Conservation (phyloP, 2,329 filamentous ascomycete genomes). For the Neocucurbitaria cava region DNA sequence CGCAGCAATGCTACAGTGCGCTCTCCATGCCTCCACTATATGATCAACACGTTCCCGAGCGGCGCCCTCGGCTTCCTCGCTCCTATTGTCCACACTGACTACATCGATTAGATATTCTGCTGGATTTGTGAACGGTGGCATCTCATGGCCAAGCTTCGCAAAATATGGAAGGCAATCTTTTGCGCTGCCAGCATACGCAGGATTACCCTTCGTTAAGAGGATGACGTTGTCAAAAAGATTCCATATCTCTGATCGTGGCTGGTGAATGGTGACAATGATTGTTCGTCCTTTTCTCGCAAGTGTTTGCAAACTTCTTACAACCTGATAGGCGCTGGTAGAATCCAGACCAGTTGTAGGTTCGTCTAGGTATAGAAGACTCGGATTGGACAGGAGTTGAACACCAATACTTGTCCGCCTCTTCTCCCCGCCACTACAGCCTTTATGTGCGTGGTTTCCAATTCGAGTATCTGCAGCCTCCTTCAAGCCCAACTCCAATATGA, state of each 20-base stretch:
- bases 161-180: conserved; percentile 70
- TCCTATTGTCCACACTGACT: conserved; percentile 75
- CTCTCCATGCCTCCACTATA: conserved; percentile 67
- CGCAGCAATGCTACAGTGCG: conserved; percentile 19
- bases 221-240: conserved; percentile 75
- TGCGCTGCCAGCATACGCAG: conserved; percentile 71
- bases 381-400: conserved; percentile 80
- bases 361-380: conserved; percentile 78
- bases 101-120: conserved; percentile 79
- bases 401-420: conserved; percentile 79
- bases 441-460: conserved; percentile 73
- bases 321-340: conserved; percentile 77
- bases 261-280: conserved; percentile 77
- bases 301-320: conserved; percentile 72
- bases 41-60: conserved; percentile 66
- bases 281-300: conserved; percentile 73
- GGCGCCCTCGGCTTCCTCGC: conserved; percentile 67
- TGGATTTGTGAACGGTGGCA: conserved; percentile 78
- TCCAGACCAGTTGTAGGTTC: conserved; percentile 82
- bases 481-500: conserved; percentile 76
- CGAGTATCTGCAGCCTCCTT: conserved; percentile 79
- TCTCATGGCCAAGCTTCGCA: conserved; percentile 62
- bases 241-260: conserved; percentile 82
- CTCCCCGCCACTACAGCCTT: conserved; percentile 80
- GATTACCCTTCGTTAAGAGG: conserved; percentile 70